Evolutionary conservation across 1,139 yeast genomes (phyloP).

Genomic region (Zygotorulaspora mrakii): DNA sequence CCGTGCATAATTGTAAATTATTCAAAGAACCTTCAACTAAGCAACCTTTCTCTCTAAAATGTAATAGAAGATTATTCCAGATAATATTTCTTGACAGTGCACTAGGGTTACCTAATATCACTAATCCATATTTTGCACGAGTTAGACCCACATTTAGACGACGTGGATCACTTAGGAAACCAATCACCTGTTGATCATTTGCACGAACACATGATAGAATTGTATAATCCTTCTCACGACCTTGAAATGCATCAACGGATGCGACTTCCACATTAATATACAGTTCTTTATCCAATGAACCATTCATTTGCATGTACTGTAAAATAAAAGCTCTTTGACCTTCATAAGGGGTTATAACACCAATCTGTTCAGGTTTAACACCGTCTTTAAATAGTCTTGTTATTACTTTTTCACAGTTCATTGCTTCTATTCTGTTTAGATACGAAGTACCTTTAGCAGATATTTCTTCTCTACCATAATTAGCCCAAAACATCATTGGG

Average conservation of each 20-base stretch:
- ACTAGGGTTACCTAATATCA: conserved; percentile 80
- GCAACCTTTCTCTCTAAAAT: conserved; percentile 80
- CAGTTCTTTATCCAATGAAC: conserved; percentile 61
- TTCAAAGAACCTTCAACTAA: conserved; percentile 91
- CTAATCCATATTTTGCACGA: conserved; percentile 81
- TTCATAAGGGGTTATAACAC: conserved; percentile 91
- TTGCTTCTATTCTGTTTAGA: conserved; percentile 84
- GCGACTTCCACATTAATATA: conserved; percentile 81
- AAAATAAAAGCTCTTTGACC: conserved; percentile 85
- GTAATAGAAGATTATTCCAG: conserved; percentile 77
- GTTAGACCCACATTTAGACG: conserved; percentile 91
- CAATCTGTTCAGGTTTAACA: conserved; percentile 77
- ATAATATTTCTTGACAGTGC: conserved; percentile 66
- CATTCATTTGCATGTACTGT: conserved; percentile 74
- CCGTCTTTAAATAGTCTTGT: conserved; percentile 75
- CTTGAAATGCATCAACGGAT: conserved; percentile 94
- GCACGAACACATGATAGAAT: conserved; percentile 90
- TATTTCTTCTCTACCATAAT: conserved; percentile 84
- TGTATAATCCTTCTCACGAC: conserved; percentile 89
- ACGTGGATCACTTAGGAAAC: conserved; percentile 84
- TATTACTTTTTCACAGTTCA: conserved; percentile 80
- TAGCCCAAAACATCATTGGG: conserved; percentile 97
- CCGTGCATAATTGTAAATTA: conserved; percentile 67
- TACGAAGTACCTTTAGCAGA: conserved; percentile 81
- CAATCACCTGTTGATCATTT: conserved; percentile 76